Evolutionary conservation across 31 red algal genomes (phyloP).

Genomic region (Asparagopsis taxiformis): DNA sequence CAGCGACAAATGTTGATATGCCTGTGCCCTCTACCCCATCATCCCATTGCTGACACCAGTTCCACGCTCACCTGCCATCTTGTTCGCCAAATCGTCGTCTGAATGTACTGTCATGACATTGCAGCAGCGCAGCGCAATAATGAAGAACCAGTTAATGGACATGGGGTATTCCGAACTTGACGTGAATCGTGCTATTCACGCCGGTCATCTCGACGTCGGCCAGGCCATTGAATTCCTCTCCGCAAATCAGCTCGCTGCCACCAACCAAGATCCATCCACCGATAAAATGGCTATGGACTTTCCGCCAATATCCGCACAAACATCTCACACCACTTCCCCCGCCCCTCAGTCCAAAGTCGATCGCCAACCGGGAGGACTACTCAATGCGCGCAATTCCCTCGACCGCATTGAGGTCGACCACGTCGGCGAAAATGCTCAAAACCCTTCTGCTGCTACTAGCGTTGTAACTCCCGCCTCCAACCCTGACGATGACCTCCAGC

Average conservation of each 20-base stretch:
- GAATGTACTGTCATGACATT: background rate
- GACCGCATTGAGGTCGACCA: slow-evolving; percentile 7
- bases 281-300: slow-evolving; percentile 1
- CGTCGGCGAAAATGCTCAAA: background rate
- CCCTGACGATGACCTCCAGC: slow-evolving; percentile 28
- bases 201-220: background rate
- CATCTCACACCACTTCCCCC: slow-evolving; percentile 6
- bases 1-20: background rate
- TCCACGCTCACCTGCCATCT: background rate
- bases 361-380: slow-evolving; percentile 13
- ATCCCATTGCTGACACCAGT: background rate
- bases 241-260: background rate
- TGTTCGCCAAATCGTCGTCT: background rate
- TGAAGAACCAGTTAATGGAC: background rate
- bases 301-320: background rate
- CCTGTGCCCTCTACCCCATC: background rate
- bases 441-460: background rate
- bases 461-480: background rate
- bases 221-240: slow-evolving; percentile 16
- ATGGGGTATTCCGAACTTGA: slow-evolving; percentile 10
- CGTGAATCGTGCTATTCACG: slow-evolving; percentile 2
- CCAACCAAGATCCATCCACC: background rate
- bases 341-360: background rate
- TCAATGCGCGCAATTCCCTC: slow-evolving; percentile 32
- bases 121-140: background rate